Base-by-base conservation (phyloP, 2,329 filamentous ascomycete species). In the Neofusicoccum kwambonambiense region DNA sequence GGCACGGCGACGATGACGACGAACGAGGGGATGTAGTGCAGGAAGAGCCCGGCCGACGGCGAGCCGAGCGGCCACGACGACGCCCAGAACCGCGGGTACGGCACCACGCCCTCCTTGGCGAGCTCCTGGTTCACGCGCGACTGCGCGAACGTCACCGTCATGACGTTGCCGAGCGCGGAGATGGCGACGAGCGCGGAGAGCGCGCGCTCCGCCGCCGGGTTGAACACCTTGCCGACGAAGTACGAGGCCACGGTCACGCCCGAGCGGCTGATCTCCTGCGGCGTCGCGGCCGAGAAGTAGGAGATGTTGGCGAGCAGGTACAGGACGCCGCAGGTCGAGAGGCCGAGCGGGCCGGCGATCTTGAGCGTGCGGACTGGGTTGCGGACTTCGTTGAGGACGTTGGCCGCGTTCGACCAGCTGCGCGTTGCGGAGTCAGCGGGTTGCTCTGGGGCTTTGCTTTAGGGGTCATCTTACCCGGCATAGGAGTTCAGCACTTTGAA, bases 81-180 rank as follows among this genome's bases (percentile, higher is more conserved):
- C 0, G 89, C 86, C 0, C 91, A 77, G 0, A 85, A 67, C 6
- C 79, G 79, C 0, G 87, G 82, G 64, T 84, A 90, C 0, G 90
- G 89, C 0, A 92, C 80, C 64, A 92, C 87, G 0, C 90, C 89
- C 70, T 90, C 87, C 17, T 88, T 82, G 2, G 89, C 89, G 62
- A 92, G 87, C 72, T 92, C 89, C 71, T 91, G 89, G 69, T 91
- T 91, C 2, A 90, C 76, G 2, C 89, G 85, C 4, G 88, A 85
- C 87, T 90, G 65, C 0, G 34, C 83, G 73, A 91, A 92, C 0
- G 87, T 87, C 2, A 90, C 88, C 0, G 90, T 88, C 83, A 92
- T 88, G 13, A 92, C 89, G 71, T 92, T 92, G 0, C 89, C 90
- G 1, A 82, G 84, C 0, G 88, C 88, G 1, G 87, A 90, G 27